Evolutionary conservation across 176 grass and related monocot species (phyloP).

Genomic region (Cenchrus americanus): DNA sequence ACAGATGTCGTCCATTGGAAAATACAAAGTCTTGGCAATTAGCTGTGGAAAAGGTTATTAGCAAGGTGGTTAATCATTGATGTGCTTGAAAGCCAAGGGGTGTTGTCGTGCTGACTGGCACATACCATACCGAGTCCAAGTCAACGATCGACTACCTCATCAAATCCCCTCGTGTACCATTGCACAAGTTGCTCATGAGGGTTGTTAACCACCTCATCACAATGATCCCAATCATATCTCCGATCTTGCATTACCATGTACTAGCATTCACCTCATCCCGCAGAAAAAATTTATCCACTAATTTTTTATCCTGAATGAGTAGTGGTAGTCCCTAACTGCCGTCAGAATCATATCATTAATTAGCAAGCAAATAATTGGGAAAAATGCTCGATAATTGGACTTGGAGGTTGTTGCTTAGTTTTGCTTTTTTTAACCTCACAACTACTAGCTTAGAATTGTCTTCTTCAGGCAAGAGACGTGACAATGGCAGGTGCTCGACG

Average conservation of each 20-base stretch:
- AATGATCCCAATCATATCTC: background rate
- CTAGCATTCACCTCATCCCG: background rate
- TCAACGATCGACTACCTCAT: background rate
- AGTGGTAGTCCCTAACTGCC: background rate
- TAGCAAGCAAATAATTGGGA: background rate
- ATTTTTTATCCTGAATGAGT: background rate
- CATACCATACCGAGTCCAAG: background rate
- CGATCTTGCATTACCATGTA: conserved; percentile 7
- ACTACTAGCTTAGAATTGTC: background rate
- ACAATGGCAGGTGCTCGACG: background rate
- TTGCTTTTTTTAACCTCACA: background rate
- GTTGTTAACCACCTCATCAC: conserved; percentile 1
- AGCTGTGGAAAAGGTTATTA: background rate
- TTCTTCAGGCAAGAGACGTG: no score
- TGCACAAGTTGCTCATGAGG: conserved; percentile 19
- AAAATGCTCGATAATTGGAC: background rate
- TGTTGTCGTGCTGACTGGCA: background rate
- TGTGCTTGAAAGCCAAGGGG: background rate
- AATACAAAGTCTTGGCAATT: background rate
- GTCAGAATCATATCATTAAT: background rate
- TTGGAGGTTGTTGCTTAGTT: background rate
- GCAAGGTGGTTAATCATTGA: background rate
- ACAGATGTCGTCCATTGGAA: background rate
- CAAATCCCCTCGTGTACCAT: conserved; percentile 1
- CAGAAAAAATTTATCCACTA: background rate